Base-by-base conservation (phyloP, 345 rosid genomes). In the Brassica incana region DNA sequence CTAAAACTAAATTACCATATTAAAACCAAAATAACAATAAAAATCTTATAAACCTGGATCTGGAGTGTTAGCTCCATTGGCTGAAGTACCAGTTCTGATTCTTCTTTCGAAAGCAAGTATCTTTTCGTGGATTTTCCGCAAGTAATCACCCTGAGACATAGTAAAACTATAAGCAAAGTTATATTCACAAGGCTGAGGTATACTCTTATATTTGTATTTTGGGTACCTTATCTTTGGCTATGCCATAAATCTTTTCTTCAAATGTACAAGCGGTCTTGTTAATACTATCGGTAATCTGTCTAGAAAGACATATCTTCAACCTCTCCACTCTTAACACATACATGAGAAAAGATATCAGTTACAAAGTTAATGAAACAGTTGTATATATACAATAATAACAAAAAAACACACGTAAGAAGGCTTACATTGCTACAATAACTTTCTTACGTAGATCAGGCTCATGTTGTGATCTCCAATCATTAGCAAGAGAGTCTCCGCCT, bases 401-500 rank as follows among this genome's bases (percentile, higher is more conserved):
- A 50, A 50, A 16, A 48, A 8, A 50, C 58, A 50, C 15, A 18
- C 16, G 16, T 50, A 50, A 50, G 58, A 50, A 50, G 58, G 58
- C 89, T 82, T 78, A 89, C 97, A 94, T 84, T 84, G 81, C 88
- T 69, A 74, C 36, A 71, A 87, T 79, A 67, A 89, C 84, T 79
- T 76, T 84, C 35, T 72, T 84, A 5, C 98, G 83, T 3, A 90
- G 68, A 2, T 86, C 87, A 11, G 77, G 70, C 20, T 61, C 85
- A 84, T 85, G 69, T 16, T 86, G 88, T 50, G 80, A 72, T 91
- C 88, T 90, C 97, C 97, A 88, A 75, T 91, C 90, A 77, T 82
- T 83, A 15, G 84, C 54, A 7, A 12, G 84, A 54, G 90, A 80
- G 65, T 86, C 89, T 12, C 82, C 87, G 2, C 75, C 88, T 7